Base-by-base conservation (phyloP, 1,139 yeast genomes). In the Spencermartinsiella ligniputridi region DNA sequence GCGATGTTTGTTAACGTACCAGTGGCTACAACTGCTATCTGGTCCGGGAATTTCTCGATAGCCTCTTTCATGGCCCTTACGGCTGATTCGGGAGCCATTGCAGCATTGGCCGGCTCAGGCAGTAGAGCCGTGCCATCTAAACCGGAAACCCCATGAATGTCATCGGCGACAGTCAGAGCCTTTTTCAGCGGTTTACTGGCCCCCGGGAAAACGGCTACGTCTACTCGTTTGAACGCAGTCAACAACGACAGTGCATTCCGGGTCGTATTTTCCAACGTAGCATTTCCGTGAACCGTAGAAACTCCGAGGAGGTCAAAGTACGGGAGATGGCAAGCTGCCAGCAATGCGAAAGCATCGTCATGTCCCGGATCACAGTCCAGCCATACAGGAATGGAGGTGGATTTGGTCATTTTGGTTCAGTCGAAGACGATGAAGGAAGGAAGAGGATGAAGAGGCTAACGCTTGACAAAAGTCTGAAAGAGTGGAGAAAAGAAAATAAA, bases 331-430 rank as follows among this genome's bases (percentile, higher is more conserved):
- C 78, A 67, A 0, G 86, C 78, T 33, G 88, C 56, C 16, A 85
- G 67, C 5, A 88, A 70, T 8, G 95, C 96, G 42, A 86, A 76
- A 2, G 88, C 85, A 58, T 88, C 97, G 60, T 88, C 96, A 56
- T 85, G 92, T 2, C 96, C 96, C 0, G 96, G 95, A 60, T 88
- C 96, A 60, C 96, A 88, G 65, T 88, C 96, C n/a, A 88, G 63
- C 96, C 96, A 85, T 4, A 86, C 57, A 0, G 90, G 90, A 17
- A 82, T 59, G 44, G 39, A 32, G 27, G 44, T 44, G 16, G 41
- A n/a, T 13, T 21, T n/a, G 12, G 24, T 19, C 38, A 35, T 19
- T 37, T 24, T 6, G 11, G 25, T 22, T 6, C 9, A 22, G 6
- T 22, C 25, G 25, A 22, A 22, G 25, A n/a, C n/a, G n/a, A n/a